These are phyloP conservation scores for Magnolia officinalis DNA, from an alignment of 164 flowering plant genomes.

Conservation along the genomic window DNA sequence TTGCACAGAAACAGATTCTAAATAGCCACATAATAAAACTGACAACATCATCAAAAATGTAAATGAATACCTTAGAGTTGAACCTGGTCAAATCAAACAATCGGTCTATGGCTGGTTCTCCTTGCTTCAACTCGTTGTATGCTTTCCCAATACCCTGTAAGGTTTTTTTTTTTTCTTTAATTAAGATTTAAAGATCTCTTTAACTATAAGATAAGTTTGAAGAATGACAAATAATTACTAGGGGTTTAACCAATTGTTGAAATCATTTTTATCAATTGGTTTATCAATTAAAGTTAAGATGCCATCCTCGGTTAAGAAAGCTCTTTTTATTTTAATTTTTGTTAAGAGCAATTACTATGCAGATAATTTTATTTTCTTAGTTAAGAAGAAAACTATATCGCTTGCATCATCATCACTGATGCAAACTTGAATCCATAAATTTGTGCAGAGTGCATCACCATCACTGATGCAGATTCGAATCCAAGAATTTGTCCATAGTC, in stretches of 20 bases:
- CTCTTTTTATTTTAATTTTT: no score
- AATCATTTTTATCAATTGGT: neutral
- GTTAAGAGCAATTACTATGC: no score
- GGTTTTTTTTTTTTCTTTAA: slow-evolving; percentile 36
- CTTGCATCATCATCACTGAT: no score
- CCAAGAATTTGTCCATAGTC: no score
- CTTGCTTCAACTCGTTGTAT: slow-evolving; percentile 91
- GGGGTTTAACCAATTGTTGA: neutral
- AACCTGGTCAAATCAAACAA: slow-evolving; percentile 68
- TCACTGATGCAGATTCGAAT: no score
- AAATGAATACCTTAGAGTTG: slow-evolving; percentile 50
- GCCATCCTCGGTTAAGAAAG: no score
- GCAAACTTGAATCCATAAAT: no score
- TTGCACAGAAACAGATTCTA: neutral
- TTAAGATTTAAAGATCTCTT: slow-evolving; percentile 22
- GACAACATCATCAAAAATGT: neutral
- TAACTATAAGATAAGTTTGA: slow-evolving; percentile 3
- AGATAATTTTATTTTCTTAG: no score
- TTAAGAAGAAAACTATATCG: no score
- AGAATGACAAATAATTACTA: neutral
- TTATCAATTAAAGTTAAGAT: neutral
- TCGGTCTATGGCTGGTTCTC: slow-evolving; percentile 92
- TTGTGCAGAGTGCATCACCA: no score
- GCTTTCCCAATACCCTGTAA: slow-evolving; percentile 92
- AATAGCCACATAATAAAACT: neutral